Evolutionary conservation across 2,329 filamentous ascomycete genomes (phyloP).

Genomic region (Neopestalotiopsis sp.): DNA sequence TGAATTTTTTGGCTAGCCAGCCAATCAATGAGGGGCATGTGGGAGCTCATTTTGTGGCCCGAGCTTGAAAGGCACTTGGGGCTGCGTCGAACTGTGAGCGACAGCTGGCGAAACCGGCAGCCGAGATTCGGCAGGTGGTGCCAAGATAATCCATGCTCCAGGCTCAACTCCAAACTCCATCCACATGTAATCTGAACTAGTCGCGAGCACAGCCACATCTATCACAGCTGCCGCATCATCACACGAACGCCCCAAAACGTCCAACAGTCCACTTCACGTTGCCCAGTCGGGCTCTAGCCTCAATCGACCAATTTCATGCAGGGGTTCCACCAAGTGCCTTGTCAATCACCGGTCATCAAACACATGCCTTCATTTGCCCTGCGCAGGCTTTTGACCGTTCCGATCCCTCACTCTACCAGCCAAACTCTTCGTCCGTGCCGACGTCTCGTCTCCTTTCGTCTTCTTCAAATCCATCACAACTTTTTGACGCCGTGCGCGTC

Average conservation of each 20-base stretch:
- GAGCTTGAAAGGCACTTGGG: neutral
- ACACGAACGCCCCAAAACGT: neutral
- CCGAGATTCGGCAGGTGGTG: neutral
- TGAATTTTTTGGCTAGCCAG: slow-evolving; percentile 15
- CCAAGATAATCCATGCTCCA: neutral
- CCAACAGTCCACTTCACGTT: neutral
- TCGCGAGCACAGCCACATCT: neutral
- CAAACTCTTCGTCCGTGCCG: slow-evolving; percentile 20
- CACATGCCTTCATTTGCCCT: slow-evolving; percentile 11
- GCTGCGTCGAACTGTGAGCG: neutral
- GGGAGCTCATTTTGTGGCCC: neutral
- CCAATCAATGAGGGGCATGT: slow-evolving; percentile 14
- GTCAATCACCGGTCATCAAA: slow-evolving; percentile 12
- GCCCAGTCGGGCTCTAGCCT: slow-evolving; percentile 1
- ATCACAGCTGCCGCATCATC: neutral
- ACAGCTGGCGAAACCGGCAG: neutral
- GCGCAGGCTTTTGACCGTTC: neutral
- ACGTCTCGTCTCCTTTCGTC: slow-evolving; percentile 25
- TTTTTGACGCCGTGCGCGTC: slow-evolving; percentile 35
- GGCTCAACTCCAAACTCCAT: neutral
- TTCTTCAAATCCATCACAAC: slow-evolving; percentile 18
- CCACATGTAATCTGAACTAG: neutral
- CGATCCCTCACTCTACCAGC: neutral
- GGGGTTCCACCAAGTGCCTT: neutral
- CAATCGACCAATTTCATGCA: slow-evolving; percentile 12